phyloP scores from a whole-genome alignment of 192 early-diverging fungal species.

The Coemansia sp. region DNA sequence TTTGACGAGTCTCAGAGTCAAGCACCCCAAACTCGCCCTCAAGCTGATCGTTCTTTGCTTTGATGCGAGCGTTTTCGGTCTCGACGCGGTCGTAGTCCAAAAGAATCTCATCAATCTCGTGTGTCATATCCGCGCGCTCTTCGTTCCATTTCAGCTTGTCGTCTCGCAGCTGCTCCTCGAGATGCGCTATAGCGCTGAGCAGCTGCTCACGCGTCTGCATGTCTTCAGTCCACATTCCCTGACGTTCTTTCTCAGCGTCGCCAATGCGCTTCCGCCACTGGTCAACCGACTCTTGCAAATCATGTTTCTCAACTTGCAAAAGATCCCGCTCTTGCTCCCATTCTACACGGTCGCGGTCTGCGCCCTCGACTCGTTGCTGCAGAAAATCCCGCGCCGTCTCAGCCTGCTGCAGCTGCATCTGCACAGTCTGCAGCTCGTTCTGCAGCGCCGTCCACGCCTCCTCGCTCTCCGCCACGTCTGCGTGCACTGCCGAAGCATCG shows the following conservation, averaged over 20 bases:
- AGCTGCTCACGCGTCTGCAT: slow-evolving; percentile 39
- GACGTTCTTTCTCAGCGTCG: slow-evolving; percentile 39
- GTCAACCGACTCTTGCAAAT: slow-evolving; percentile 28
- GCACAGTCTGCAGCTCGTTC: slow-evolving; percentile 25
- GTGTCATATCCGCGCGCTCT: slow-evolving; percentile 17
- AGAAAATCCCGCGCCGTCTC: slow-evolving; percentile 29
- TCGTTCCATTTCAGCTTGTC: neutral
- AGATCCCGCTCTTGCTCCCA: slow-evolving; percentile 49
- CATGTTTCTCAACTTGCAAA: slow-evolving; percentile 28
- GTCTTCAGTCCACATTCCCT: slow-evolving; percentile 44
- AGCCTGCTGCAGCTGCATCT: slow-evolving; percentile 16
- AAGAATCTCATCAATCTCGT: slow-evolving; percentile 9
- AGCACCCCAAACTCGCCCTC: slow-evolving; percentile 18
- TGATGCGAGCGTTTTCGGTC: slow-evolving; percentile 23
- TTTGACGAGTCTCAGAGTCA: neutral
- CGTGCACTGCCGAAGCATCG: slow-evolving; percentile 37
- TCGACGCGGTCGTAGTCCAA: slow-evolving; percentile 16
- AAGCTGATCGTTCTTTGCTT: slow-evolving; percentile 20
- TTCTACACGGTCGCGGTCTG: slow-evolving; percentile 30
- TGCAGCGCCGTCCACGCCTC: slow-evolving; percentile 36
- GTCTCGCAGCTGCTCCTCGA: slow-evolving; percentile 30
- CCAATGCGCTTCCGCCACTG: slow-evolving; percentile 45
- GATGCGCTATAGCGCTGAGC: slow-evolving; percentile 21
- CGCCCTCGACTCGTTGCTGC: slow-evolving; percentile 18
- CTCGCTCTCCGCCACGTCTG: slow-evolving; percentile 40